Conservation (phyloP, 169 alveolate genomes). For the Plasmodium reichenowi region DNA sequence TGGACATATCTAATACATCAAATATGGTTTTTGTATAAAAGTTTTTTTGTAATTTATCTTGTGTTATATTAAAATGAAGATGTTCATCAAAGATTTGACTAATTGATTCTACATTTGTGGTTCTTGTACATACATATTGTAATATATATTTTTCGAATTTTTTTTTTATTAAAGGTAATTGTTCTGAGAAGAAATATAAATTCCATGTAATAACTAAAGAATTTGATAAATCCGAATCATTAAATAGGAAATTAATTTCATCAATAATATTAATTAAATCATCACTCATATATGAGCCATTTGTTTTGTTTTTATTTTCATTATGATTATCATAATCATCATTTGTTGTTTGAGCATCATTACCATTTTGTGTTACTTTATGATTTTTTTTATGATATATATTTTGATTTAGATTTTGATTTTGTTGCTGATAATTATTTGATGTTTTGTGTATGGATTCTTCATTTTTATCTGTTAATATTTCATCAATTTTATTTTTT, state of each 20-base stretch:
- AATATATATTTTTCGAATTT: conserved; percentile 67
- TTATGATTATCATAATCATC: background rate
- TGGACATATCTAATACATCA: conserved; percentile 50
- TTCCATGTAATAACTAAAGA: conserved; percentile 72
- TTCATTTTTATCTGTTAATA: conserved; percentile 50
- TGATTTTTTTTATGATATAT: background rate
- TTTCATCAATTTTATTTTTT: conserved; percentile 55
- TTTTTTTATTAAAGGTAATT: conserved; percentile 38
- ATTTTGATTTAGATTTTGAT: background rate
- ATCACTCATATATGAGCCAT: conserved; percentile 28
- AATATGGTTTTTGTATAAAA: conserved; percentile 62
- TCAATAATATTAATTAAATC: conserved; percentile 62
- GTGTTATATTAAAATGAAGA: conserved; percentile 13
- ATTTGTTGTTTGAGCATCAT: background rate
- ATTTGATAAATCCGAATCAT: conserved; percentile 46
- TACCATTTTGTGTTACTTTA: background rate
- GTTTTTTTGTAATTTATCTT: conserved; percentile 34
- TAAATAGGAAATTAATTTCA: conserved; percentile 69
- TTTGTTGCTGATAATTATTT: background rate
- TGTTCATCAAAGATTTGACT: conserved; percentile 31
- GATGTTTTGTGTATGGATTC: conserved; percentile 8
- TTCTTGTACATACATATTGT: conserved; percentile 37
- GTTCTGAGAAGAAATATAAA: conserved; percentile 42
- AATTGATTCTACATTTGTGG: conserved; percentile 26
- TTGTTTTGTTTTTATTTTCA: conserved; percentile 8